These are phyloP conservation scores for Somion occarium DNA, from an alignment of 1,284 basidiomycete genomes.

Conservation along the genomic window DNA sequence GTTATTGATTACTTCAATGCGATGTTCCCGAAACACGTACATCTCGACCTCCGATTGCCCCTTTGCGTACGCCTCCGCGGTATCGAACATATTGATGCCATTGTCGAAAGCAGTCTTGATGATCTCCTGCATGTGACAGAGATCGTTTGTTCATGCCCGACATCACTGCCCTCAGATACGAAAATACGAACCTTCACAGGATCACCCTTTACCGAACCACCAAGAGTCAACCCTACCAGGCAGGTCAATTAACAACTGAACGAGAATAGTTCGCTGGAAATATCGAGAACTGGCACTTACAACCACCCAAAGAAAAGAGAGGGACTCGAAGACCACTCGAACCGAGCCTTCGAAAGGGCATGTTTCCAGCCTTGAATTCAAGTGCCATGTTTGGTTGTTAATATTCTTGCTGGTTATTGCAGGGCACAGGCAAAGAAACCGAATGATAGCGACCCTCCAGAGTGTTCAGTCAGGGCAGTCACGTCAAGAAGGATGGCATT, in stretches of 20 bases:
- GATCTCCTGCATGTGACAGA: constrained; percentile 50
- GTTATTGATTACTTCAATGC: neutral
- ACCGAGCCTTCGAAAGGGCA: constrained; percentile 75
- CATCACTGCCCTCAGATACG: too few relatives aligned
- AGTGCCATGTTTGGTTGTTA: neutral
- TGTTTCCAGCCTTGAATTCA: constrained; percentile 54
- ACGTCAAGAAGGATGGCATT: too few relatives aligned
- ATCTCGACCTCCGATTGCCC: constrained; percentile 72
- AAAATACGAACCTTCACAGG: constrained; percentile 56
- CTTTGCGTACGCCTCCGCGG: constrained; percentile 60
- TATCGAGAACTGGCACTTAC: constrained; percentile 24
- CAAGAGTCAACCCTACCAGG: constrained; percentile 52
- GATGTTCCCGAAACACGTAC: constrained; percentile 29
- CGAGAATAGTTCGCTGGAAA: too few relatives aligned
- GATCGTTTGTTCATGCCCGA: too few relatives aligned
- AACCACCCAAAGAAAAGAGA: constrained; percentile 77
- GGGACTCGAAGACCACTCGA: constrained; percentile 73
- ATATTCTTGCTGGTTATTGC: too few relatives aligned
- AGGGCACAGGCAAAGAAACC: too few relatives aligned
- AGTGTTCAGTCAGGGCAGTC: too few relatives aligned
- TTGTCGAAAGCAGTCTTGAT: constrained; percentile 61
- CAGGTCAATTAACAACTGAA: neutral
- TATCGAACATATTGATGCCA: constrained; percentile 69
- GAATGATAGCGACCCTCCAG: too few relatives aligned
- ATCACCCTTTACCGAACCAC: constrained; percentile 62